These are phyloP conservation scores for Phalaenopsis aphrodite DNA, from an alignment of 106 monocot species.

Conservation along the genomic window DNA sequence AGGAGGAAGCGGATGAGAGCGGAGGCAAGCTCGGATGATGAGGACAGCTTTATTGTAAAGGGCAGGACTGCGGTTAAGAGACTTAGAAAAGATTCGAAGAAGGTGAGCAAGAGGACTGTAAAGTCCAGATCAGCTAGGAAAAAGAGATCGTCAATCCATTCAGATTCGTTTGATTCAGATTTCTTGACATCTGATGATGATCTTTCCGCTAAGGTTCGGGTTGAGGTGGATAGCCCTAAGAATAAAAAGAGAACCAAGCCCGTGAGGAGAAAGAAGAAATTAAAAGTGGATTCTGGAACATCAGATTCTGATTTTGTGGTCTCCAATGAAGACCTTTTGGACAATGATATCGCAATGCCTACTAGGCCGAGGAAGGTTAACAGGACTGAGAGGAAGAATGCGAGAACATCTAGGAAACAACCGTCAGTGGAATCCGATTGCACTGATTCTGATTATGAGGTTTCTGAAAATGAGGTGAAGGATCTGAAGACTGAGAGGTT, in stretches of 20 bases:
- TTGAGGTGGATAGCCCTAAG: neutral
- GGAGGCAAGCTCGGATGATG: neutral
- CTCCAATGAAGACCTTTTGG: constrained; percentile 23
- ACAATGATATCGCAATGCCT: neutral
- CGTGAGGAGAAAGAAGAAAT: constrained; percentile 16
- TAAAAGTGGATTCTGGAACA: constrained; percentile 27
- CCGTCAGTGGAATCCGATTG: constrained; percentile 4
- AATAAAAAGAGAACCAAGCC: neutral
- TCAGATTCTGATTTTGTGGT: constrained; percentile 53
- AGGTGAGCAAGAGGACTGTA: constrained; percentile 10
- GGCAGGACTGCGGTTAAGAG: constrained; percentile 10
- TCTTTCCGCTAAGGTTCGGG: constrained; percentile 13
- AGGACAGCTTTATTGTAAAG: constrained; percentile 37
- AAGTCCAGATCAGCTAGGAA: constrained; percentile 8
- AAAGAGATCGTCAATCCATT: constrained; percentile 4
- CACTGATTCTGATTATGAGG: constrained; percentile 21
- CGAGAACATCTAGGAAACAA: constrained; percentile 7
- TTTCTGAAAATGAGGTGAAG: constrained; percentile 29
- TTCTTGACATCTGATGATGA: constrained; percentile 17
- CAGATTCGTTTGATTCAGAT: constrained; percentile 10
- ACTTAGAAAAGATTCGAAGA: constrained; percentile 13
- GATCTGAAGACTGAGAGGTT: constrained; percentile 19
- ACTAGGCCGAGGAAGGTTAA: constrained; percentile 1
- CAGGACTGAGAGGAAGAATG: constrained; percentile 19
- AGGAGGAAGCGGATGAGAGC: constrained; percentile 19